Percentiles rank a stretch among this genome's conserved stretches.
Evolutionary conservation across 2,329 filamentous ascomycete genomes (phyloP).

Genomic region (Cercospora nicotianae): DNA sequence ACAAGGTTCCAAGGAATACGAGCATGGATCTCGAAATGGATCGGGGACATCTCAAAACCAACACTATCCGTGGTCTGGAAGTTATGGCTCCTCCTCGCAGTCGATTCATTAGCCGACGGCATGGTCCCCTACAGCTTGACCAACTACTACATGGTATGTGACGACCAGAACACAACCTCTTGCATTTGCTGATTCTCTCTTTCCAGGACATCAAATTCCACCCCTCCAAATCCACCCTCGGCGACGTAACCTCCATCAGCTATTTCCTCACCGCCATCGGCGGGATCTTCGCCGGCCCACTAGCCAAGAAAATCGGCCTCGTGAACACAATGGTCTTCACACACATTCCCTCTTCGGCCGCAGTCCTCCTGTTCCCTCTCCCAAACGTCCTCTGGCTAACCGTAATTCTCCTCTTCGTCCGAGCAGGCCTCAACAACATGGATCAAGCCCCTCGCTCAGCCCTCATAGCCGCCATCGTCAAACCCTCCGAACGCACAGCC

Average conservation of each 20-base stretch:
- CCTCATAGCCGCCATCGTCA: slow-evolving; percentile 66
- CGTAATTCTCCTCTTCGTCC: slow-evolving; percentile 58
- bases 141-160: slow-evolving; percentile 53
- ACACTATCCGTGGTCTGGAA: slow-evolving; percentile 58
- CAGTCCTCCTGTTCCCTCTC: slow-evolving; percentile 61
- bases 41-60: slow-evolving; percentile 60
- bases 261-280: slow-evolving; percentile 46
- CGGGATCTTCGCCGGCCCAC: slow-evolving; percentile 57
- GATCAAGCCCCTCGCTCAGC: slow-evolving; percentile 67
- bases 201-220: slow-evolving; percentile 51
- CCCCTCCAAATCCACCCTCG: slow-evolving; percentile 54
- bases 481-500: slow-evolving; percentile 64
- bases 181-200: not conserved
- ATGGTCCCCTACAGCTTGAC: slow-evolving; percentile 58
- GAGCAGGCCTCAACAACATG: slow-evolving; percentile 66
- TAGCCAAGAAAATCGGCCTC: slow-evolving; percentile 63
- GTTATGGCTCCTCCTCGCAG: slow-evolving; percentile 65
- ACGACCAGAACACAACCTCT: not conserved
- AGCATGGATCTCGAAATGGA: slow-evolving; percentile 27
- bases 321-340: slow-evolving; percentile 66
- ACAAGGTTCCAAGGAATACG: slow-evolving; percentile 15
- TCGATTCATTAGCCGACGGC: slow-evolving; percentile 68
- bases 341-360: slow-evolving; percentile 59
- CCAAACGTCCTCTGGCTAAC: slow-evolving; percentile 55
- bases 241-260: slow-evolving; percentile 54